These are phyloP conservation scores for Adenanthera pavonina DNA, from an alignment of 306 rosid genomes.

Conservation along the genomic window DNA sequence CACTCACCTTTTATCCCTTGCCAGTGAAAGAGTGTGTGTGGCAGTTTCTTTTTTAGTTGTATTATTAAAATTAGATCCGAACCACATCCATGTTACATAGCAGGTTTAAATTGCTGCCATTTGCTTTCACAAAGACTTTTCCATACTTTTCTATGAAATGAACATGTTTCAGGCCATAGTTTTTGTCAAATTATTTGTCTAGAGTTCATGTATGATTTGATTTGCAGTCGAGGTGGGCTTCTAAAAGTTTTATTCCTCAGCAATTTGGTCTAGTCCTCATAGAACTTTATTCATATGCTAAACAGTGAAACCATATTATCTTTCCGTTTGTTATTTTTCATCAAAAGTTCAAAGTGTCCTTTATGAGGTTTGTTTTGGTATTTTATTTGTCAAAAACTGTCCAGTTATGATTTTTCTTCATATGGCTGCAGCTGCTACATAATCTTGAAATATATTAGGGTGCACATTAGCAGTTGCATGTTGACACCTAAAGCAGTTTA, in stretches of 20 bases:
- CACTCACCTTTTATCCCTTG: neutral
- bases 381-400: neutral
- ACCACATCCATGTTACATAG: neutral
- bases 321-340: neutral
- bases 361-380: no score
- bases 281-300: neutral
- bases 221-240: neutral
- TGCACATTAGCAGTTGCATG: neutral
- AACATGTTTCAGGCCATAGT: neutral
- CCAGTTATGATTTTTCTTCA: constrained; percentile 9
- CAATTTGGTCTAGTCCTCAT: neutral
- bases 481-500: neutral
- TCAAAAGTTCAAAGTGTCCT: neutral
- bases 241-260: neutral
- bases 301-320: neutral
- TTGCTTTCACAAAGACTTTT: neutral
- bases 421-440: neutral
- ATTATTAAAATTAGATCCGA: neutral
- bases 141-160: neutral
- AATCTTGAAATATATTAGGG: constrained; percentile 7
- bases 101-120: neutral
- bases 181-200: neutral
- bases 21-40: constrained; percentile 8
- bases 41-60: constrained; percentile 25
- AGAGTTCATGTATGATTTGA: neutral